Evolutionary conservation across 441 rosid species (phyloP), one percentile per base, ranked within the genome.

Genomic region (Eutrema salsugineum): DNA sequence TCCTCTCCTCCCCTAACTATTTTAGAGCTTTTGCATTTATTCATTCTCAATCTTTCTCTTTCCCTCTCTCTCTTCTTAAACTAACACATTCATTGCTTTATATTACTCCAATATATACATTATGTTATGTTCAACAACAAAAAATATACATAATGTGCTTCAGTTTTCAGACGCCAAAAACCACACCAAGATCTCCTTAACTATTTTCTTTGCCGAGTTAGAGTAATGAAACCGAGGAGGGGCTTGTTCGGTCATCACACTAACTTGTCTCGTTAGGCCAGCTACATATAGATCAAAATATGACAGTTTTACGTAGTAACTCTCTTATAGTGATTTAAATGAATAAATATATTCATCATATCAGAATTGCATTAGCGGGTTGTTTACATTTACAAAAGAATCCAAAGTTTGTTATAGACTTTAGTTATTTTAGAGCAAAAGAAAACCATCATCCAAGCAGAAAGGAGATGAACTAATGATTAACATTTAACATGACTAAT

Each of bases 11-110:
- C 15, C 17, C 35, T 64, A 27, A 57, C 71, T 73, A 73, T 73
- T 57, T 72, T 65, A 20, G 53, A 65, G 71, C 46, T 73, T 73
- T 73, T 9, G 77, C 77, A 73, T 73, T 48, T 56, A 65, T 9
- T 50, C 68, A 49, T 27, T 71, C 68, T 20, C 44, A 33, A 24
- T 50, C 5, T 57, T 44, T 62, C 76, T 51, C 27, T 51, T 55
- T 62, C 56, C 30, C 54, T 62, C 76, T 51, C 27, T 51, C 63
- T 62, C 56, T 40, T 36, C 60, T 64, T 51, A 12, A 56, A 56
- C 40, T 32, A 73, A 58, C 61, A n/a, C 60, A 48, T 73, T 57
- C 51, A 65, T 57, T 72, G 40, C 17, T 38, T 55, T 27, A 22
- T 6, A 49, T 30, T 39, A 27, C 6, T n/a, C n/a, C 33, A 6